A percentile compares a stretch with the other conserved stretches of the same genome.
phyloP scores from a whole-genome alignment of 176 grass and related monocot genomes.

The Eremochloa ophiuroides region DNA sequence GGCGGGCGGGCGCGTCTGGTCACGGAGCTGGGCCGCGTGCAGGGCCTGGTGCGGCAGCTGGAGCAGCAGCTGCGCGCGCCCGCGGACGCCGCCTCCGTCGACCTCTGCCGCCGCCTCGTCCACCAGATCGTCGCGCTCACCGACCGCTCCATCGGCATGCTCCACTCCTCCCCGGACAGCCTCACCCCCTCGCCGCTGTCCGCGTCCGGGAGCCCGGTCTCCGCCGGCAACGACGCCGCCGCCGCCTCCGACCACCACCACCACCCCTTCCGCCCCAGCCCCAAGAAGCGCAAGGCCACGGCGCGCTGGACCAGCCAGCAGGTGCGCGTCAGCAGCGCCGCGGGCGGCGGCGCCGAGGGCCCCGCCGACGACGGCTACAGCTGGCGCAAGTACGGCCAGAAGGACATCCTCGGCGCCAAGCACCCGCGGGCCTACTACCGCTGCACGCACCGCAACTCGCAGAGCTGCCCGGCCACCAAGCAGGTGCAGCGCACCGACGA shows the following conservation, averaged over 20 bases:
- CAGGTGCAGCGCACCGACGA: conserved; percentile 83
- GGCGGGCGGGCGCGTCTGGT: conserved; percentile 22
- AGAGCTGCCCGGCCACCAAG: conserved; percentile 68
- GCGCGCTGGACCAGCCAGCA: conserved; percentile 57
- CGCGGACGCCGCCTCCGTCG: not conserved
- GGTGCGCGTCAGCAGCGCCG: conserved; percentile 35
- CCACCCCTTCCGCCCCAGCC: conserved; percentile 16
- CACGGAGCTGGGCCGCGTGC: conserved; percentile 42
- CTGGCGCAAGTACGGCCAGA: conserved; percentile 93
- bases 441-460: conserved; percentile 82
- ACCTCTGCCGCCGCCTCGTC: conserved; percentile 43
- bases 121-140: conserved; percentile 44
- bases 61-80: conserved; percentile 37
- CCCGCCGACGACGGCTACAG: conserved; percentile 60
- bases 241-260: conserved; percentile 32
- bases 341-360: conserved; percentile 27
- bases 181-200: not conserved
- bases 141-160: conserved; percentile 52
- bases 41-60: conserved; percentile 46
- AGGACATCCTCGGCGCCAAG: conserved; percentile 83
- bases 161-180: not conserved
- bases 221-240: conserved; percentile 60
- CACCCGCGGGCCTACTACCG: conserved; percentile 83
- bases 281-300: conserved; percentile 57
- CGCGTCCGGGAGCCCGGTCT: not conserved